Evolutionary conservation across 2,329 filamentous ascomycete species (phyloP).

Genomic region (Dactylellina drechsleri): DNA sequence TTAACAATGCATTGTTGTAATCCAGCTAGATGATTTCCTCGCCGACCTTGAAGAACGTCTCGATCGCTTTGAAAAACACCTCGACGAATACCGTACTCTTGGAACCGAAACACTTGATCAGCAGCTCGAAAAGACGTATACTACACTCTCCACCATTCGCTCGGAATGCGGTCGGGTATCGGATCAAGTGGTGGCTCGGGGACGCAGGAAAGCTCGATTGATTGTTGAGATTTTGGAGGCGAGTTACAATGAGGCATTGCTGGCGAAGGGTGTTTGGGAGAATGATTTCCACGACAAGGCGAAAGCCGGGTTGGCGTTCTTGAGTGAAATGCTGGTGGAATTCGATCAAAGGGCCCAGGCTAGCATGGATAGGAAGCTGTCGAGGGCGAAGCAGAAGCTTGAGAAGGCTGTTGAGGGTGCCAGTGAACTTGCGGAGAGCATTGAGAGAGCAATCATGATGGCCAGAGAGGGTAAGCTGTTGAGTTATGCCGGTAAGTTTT

Average conservation of each 20-base stretch:
- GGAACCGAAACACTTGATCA: constrained; percentile 80
- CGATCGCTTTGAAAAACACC: constrained; percentile 69
- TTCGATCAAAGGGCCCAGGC: constrained; percentile 85
- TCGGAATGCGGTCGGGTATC: constrained; percentile 89
- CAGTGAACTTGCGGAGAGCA: constrained; percentile 82
- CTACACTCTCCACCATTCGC: constrained; percentile 84
- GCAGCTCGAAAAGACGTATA: constrained; percentile 83
- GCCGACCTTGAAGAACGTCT: constrained; percentile 85
- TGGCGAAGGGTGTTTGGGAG: constrained; percentile 68
- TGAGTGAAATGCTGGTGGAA: constrained; percentile 85
- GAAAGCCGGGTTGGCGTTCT: constrained; percentile 82
- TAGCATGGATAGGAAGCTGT: constrained; percentile 81
- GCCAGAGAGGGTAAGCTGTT: constrained; percentile 85
- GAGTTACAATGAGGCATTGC: constrained; percentile 85
- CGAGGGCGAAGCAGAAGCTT: constrained; percentile 77
- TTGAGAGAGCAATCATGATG: constrained; percentile 78
- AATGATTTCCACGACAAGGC: constrained; percentile 73
- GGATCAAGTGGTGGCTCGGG: constrained; percentile 87
- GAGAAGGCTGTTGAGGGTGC: constrained; percentile 84
- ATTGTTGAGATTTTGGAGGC: constrained; percentile 92
- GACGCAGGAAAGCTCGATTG: constrained; percentile 82
- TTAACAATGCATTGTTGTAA: not conserved
- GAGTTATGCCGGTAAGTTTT: constrained; percentile 71
- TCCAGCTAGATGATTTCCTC: constrained; percentile 79
- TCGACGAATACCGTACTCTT: constrained; percentile 78